Evolutionary conservation across 2,329 filamentous ascomycete genomes (phyloP).

Genomic region (Simplicillium sp.): DNA sequence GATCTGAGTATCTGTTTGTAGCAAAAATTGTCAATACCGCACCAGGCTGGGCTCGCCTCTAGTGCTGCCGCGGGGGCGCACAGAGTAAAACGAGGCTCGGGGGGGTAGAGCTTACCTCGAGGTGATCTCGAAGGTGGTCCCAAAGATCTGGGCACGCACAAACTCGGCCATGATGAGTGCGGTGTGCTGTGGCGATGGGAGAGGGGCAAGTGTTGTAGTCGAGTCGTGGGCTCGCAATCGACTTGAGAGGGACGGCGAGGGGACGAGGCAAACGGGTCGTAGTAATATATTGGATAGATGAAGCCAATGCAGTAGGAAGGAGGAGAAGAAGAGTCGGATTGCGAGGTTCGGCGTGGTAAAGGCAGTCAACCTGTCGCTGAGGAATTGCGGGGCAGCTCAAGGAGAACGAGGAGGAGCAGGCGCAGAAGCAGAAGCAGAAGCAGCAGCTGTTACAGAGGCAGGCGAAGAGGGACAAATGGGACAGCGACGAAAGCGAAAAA

Average conservation of each 20-base stretch:
- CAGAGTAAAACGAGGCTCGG: background rate
- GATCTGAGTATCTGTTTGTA: constrained; percentile 76
- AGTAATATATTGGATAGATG: background rate
- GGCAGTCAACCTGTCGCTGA: too few species aligned
- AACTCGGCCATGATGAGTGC: constrained; percentile 86
- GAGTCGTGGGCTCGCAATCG: too few species aligned
- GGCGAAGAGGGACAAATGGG: background rate
- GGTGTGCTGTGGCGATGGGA: constrained; percentile 2
- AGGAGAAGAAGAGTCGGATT: too few species aligned
- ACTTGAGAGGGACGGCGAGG: constrained; percentile 4
- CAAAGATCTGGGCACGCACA: constrained; percentile 97
- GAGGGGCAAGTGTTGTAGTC: constrained; percentile 3
- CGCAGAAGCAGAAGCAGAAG: background rate
- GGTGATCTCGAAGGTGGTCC: constrained; percentile 98
- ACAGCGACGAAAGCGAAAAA: constrained; percentile 1
- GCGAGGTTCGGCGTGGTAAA: too few species aligned
- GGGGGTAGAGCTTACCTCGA: constrained; percentile 61
- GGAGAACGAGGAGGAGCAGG: background rate
- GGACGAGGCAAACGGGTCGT: background rate
- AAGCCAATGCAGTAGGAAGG: too few species aligned
- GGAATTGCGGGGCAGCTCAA: background rate
- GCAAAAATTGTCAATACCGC: background rate
- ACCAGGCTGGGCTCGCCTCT: too few species aligned
- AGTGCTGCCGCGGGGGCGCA: background rate
- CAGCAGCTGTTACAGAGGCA: background rate